Percentiles rank a stretch among this genome's conserved stretches.
Evolutionary conservation across 768 basidiomycete species (phyloP).

Genomic region (Lentinula guzmanii): DNA sequence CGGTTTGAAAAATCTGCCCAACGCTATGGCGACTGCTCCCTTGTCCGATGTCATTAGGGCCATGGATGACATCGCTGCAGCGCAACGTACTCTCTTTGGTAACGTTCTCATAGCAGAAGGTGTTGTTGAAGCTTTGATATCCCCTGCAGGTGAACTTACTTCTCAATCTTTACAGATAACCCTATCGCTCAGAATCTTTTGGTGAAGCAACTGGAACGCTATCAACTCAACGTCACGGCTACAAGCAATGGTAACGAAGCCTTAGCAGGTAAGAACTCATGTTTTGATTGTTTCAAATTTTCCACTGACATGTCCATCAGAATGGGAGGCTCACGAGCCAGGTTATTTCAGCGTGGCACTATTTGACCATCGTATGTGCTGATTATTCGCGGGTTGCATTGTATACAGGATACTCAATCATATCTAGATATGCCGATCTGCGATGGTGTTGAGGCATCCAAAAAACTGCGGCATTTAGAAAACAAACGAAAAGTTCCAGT

Average conservation of each 20-base stretch:
- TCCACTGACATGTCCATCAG: conserved; percentile 22
- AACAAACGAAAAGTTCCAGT: conserved; percentile 44
- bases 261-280: conserved; percentile 35
- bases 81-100: conserved; percentile 53
- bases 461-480: conserved; percentile 55
- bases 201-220: conserved; percentile 60
- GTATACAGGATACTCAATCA: not conserved
- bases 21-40: conserved; percentile 31
- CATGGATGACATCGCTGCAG: conserved; percentile 38
- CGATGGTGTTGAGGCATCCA: conserved; percentile 72
- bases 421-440: conserved; percentile 71
- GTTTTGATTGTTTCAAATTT: not conserved
- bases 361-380: conserved; percentile 64
- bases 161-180: conserved; percentile 42
- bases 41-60: conserved; percentile 32
- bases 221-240: conserved; percentile 52
- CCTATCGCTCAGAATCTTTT: conserved; percentile 63
- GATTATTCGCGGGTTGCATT: not conserved
- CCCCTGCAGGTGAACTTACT: not conserved
- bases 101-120: conserved; percentile 74
- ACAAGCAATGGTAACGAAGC: conserved; percentile 69
- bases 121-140: conserved; percentile 11
- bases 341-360: conserved; percentile 66
- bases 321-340: conserved; percentile 64
- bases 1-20: conserved; percentile 47